A percentile compares a stretch with the other conserved stretches of the same genome.
These are phyloP conservation scores for Serendipita sp. DNA, from an alignment of 768 basidiomycete species.

Conservation along the genomic window DNA sequence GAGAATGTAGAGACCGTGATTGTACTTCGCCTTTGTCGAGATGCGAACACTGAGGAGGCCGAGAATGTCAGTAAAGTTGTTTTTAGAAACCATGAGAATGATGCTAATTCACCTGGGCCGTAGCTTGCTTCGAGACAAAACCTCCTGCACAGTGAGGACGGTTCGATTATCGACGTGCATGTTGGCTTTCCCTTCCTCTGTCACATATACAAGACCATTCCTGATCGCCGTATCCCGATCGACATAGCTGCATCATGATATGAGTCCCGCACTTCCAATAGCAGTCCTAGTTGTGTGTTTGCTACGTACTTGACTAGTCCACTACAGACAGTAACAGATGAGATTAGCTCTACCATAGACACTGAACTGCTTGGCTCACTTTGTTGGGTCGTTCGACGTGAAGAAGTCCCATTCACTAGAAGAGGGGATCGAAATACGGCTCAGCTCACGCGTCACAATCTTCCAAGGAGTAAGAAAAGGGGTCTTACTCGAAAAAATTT, in stretches of 20 bases:
- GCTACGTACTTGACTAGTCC: slow-evolving; percentile 50
- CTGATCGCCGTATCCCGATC: slow-evolving; percentile 37
- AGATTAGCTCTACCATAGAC: slow-evolving; percentile 12
- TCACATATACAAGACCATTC: slow-evolving; percentile 39
- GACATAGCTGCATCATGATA: slow-evolving; percentile 38
- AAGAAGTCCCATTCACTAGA: slow-evolving; percentile 45
- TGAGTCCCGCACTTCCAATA: background rate
- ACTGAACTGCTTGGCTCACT: slow-evolving; percentile 26
- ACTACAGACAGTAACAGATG: slow-evolving; percentile 24
- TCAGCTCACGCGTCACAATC: slow-evolving; percentile 6
- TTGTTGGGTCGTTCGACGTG: slow-evolving; percentile 46
- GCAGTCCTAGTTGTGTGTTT: background rate
- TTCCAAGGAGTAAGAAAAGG: background rate
- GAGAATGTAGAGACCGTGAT: slow-evolving; percentile 68
- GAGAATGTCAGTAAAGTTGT: background rate
- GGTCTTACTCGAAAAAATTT: slow-evolving; percentile 53
- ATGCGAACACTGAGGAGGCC: slow-evolving; percentile 51
- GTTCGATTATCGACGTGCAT: slow-evolving; percentile 67
- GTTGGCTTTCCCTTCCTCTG: slow-evolving; percentile 41
- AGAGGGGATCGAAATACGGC: background rate
- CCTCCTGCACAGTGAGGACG: slow-evolving; percentile 34
- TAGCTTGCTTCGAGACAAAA: slow-evolving; percentile 34
- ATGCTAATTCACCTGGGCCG: background rate
- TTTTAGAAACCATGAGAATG: background rate
- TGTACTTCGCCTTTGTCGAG: slow-evolving; percentile 45